Conservation (phyloP, 139 green algal genomes). For the Yamagishiella unicocca region DNA sequence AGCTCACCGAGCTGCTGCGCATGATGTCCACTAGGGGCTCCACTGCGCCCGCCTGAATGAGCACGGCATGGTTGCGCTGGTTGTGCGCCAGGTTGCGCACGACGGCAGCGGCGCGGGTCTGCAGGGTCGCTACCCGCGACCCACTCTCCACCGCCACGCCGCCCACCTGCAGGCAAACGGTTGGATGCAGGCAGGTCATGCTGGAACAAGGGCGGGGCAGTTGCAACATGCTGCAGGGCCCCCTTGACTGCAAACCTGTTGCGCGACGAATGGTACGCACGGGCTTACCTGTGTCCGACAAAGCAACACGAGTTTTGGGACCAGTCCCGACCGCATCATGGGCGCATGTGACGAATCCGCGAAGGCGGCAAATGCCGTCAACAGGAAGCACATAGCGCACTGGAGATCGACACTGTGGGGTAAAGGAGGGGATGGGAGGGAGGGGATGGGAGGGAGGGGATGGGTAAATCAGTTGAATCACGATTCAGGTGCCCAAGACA, state of each 20-base stretch:
- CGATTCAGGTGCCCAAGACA: too few species aligned
- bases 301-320: slow-evolving; percentile 48
- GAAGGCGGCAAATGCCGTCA: slow-evolving; percentile 60
- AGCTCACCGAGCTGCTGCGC: slow-evolving; percentile 33
- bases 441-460: neutral
- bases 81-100: slow-evolving; percentile 66
- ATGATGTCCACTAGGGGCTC: slow-evolving; percentile 63
- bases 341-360: slow-evolving; percentile 40
- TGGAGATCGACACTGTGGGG: slow-evolving; percentile 42
- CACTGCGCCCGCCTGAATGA: slow-evolving; percentile 60
- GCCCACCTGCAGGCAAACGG: neutral
- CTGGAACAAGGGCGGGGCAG: too few species aligned
- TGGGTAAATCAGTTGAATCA: too few species aligned
- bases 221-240: too few species aligned
- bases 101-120: slow-evolving; percentile 57
- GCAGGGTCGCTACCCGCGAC: slow-evolving; percentile 8
- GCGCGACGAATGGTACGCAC: too few species aligned
- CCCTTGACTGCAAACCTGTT: too few species aligned
- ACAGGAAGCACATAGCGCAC: slow-evolving; percentile 56
- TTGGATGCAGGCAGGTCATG: neutral
- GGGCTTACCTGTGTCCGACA: slow-evolving; percentile 9
- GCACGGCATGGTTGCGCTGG: slow-evolving; percentile 51
- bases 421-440: neutral
- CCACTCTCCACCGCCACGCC: neutral
- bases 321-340: slow-evolving; percentile 51